Evolutionary conservation across 2,329 filamentous ascomycete genomes (phyloP).

Genomic region (Rutstroemia sp.): DNA sequence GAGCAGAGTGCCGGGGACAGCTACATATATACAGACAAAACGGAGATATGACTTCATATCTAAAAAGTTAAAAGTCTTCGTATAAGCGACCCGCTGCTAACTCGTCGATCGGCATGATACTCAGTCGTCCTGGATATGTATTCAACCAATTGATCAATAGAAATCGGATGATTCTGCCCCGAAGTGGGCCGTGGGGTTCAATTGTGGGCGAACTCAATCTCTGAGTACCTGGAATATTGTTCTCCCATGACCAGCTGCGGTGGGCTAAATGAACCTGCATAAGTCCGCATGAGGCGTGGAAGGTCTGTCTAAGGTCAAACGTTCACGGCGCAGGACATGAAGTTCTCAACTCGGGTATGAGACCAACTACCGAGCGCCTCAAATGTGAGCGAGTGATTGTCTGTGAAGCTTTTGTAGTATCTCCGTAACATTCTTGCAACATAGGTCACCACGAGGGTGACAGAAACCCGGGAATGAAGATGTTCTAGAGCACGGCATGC

Average conservation of each 20-base stretch:
- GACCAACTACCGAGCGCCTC: no score
- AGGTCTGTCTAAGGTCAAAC: not conserved
- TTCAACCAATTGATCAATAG: conserved; percentile 1
- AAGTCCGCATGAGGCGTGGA: not conserved
- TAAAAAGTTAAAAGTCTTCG: not conserved
- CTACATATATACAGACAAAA: not conserved
- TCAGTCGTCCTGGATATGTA: not conserved
- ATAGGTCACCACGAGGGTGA: no score
- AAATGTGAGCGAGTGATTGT: no score
- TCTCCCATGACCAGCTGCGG: not conserved
- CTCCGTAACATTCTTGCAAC: no score
- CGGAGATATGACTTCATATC: not conserved
- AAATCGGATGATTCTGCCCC: not conserved
- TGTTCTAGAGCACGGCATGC: no score
- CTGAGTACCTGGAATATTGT: not conserved
- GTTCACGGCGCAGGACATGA: no score
- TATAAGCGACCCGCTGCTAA: not conserved
- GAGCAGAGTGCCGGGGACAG: not conserved
- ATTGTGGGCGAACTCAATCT: not conserved
- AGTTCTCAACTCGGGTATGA: no score
- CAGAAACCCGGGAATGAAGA: no score
- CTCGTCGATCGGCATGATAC: not conserved
- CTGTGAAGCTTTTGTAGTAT: no score
- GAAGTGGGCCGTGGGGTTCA: not conserved
- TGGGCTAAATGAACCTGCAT: not conserved